Conservation (phyloP, 2,329 filamentous ascomycete species). For the Penicillium sp. region DNA sequence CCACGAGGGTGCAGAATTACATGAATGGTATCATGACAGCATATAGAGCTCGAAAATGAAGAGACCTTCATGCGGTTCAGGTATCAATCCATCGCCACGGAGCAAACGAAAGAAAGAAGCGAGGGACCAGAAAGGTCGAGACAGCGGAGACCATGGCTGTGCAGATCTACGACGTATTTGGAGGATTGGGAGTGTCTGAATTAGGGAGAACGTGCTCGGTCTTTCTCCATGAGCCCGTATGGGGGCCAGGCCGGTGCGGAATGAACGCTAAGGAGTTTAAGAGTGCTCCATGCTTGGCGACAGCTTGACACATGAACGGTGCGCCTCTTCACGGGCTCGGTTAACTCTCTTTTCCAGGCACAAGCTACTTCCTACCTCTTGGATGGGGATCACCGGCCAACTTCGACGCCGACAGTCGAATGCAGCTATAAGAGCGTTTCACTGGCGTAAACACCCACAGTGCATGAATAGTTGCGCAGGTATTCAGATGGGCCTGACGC, state of each 20-base stretch:
- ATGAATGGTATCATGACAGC: constrained; percentile 16
- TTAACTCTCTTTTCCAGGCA: background rate
- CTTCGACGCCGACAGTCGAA: background rate
- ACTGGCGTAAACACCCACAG: constrained; percentile 11
- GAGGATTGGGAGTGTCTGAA: constrained; percentile 13
- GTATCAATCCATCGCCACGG: constrained; percentile 3
- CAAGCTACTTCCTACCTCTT: background rate
- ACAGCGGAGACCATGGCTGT: constrained; percentile 11
- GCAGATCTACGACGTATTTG: too few relatives aligned
- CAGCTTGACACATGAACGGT: constrained; percentile 14
- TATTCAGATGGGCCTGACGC: constrained; percentile 4
- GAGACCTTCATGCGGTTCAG: constrained; percentile 14
- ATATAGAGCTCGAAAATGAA: constrained; percentile 4
- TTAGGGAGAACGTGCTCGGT: constrained; percentile 21
- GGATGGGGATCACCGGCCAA: background rate
- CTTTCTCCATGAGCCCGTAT: constrained; percentile 17
- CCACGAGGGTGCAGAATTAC: constrained; percentile 13
- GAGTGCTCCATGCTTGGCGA: constrained; percentile 10
- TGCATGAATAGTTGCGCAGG: constrained; percentile 6
- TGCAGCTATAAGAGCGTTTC: constrained; percentile 9
- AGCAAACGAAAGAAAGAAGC: constrained; percentile 5
- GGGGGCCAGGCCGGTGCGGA: constrained; percentile 19
- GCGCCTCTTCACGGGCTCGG: background rate
- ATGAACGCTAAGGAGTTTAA: constrained; percentile 23
- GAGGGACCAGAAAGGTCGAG: constrained; percentile 3